Conservation (phyloP, 208 protist species). For the Trypanosoma theileri region DNA sequence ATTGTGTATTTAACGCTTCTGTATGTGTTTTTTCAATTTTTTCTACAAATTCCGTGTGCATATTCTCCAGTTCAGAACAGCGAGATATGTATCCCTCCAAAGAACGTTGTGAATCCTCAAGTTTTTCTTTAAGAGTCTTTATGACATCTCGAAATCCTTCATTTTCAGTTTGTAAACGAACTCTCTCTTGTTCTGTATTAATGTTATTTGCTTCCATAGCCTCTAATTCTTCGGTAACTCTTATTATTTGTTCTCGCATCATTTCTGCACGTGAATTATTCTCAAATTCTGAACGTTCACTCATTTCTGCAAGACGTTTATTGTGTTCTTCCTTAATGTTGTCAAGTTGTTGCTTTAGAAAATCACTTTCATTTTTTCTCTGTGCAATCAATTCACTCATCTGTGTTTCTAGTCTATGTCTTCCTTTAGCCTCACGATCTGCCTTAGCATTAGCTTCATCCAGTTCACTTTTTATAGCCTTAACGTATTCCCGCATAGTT, state of each 20-base stretch:
- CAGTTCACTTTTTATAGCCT: slow-evolving; percentile 44
- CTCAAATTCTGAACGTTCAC: slow-evolving; percentile 58
- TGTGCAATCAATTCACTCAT: slow-evolving; percentile 33
- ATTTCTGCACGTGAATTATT: slow-evolving; percentile 50
- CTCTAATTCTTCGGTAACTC: slow-evolving; percentile 25
- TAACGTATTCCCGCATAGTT: slow-evolving; percentile 46
- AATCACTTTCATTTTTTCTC: slow-evolving; percentile 50
- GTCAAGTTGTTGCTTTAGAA: slow-evolving; percentile 68
- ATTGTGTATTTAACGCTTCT: slow-evolving; percentile 44
- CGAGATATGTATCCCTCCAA: slow-evolving; percentile 9
- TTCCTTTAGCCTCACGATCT: slow-evolving; percentile 52
- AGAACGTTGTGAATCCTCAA: slow-evolving; percentile 17
- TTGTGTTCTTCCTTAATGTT: slow-evolving; percentile 57
- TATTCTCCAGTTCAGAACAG: slow-evolving; percentile 42
- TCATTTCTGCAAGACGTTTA: slow-evolving; percentile 52
- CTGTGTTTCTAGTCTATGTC: slow-evolving; percentile 35
- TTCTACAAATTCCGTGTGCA: slow-evolving; percentile 48
- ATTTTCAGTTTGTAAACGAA: slow-evolving; percentile 24
- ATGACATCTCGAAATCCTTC: slow-evolving; percentile 23
- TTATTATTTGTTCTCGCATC: slow-evolving; percentile 61
- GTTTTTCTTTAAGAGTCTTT: slow-evolving; percentile 21
- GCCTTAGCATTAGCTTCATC: slow-evolving; percentile 53
- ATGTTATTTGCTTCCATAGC: slow-evolving; percentile 31
- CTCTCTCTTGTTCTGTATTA: slow-evolving; percentile 32
- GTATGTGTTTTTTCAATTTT: slow-evolving; percentile 39